Base-by-base conservation (phyloP, 768 basidiomycete genomes). In the Lyophyllum decastes region DNA sequence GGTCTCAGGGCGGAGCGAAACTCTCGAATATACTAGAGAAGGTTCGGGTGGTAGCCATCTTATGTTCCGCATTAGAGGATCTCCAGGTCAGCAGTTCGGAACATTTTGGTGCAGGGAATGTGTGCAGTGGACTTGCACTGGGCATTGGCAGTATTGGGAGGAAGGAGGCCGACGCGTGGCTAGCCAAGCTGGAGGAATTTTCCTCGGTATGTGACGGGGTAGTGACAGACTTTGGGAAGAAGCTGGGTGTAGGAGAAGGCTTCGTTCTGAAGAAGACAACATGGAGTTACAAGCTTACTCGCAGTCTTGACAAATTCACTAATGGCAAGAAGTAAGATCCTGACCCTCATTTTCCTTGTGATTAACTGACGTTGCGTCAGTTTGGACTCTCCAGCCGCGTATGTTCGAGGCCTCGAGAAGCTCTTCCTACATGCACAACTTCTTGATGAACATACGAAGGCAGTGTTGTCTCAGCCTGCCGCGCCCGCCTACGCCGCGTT, bases 1-100 rank as follows among this genome's bases (percentile, higher is more conserved):
- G 94, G 94, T 90, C 91, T 44, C 90, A 93, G 68, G 89, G 90
- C 26, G 93, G 94, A 41, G 91, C 89, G 27, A 95, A 94, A 70
- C 81, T 97, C 49, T 76, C 78, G 34, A 94, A 91, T 66, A 67
- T 94, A 33, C 82, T 86, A 49, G 92, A 95, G 65, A 95, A 97
- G 73, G 85, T 94, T 43, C 86, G 90, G 38, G 90, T 92, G 53
- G 86, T 96, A 40, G 87, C 88, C 56, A 85, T 93, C 50, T 75
- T 96, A 22, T 85, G 84, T 61, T 82, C 84, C 26, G 92, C 91
- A 26, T 76, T 95, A 62, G 90, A 94, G 61, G 89, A 94, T 52
- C 78, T 95, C 49, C 85, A 90, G 59, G 76, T 73, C 58, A 82
- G 81, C 59, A 93, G 90, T 60, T 82, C 81, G 27, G 88, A 90